Base-by-base conservation (phyloP, 768 basidiomycete species). In the Gloeopeniophorella convolvens region DNA sequence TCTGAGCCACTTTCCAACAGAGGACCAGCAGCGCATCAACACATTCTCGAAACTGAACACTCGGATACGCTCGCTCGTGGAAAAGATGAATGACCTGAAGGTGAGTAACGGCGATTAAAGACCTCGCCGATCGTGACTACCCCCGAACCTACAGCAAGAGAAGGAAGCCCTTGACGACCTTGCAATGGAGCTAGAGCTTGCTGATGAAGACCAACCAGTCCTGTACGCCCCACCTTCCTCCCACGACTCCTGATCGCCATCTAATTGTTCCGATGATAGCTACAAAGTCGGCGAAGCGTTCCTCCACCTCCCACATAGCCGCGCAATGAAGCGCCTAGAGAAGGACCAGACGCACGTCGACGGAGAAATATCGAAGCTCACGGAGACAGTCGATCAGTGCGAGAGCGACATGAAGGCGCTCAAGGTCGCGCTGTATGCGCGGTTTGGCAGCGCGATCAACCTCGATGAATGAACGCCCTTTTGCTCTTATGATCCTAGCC, bases 131-230 rank as follows among this genome's bases (percentile, higher is more conserved):
- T n/a, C n/a, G 9, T 34, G 18, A 34, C 23, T 50, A 42, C 37
- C 13, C 27, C 50, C 30, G 32, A 28, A 32, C 2, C n/a, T 45
- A 12, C 62, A 97, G 92, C 83, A 88, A 77, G 92, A 95, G 69
- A 94, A 94, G 68, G 94, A 96, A 60, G 86, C 91, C 2, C 78
- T 95, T 12, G 91, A 95, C 52, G 94, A 97, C 64, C 76, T 96
- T 26, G 69, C 80, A 1, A 86, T 78, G 37, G 94, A 96, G 61
- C 77, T 97, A 20, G 92, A 95, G 62, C 79, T 97, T 9, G 81
- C 83, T 1, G 91, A 95, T 54, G 91, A 94, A 59, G 85, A 89
- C 50, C 77, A 88, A 48, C 72, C 73, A 1, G 81, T 96, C 4
- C 62, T 92, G 88, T 92, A 58, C 49, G 85, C 65, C 2, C 23